phyloP scores from a whole-genome alignment of 768 basidiomycete species.

The Suillus sp. region DNA sequence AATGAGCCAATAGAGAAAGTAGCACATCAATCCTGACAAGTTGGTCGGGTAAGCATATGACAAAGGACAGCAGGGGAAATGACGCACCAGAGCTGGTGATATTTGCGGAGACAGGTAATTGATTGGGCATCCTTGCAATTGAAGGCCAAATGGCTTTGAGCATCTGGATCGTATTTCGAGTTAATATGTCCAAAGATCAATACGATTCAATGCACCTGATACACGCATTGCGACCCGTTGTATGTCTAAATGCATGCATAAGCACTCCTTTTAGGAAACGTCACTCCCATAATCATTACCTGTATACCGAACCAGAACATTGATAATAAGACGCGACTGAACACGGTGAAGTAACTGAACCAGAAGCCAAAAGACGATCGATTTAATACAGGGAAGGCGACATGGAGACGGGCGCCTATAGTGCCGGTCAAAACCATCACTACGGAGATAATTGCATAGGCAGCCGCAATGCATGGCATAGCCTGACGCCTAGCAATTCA shows the following conservation, averaged over 20 bases:
- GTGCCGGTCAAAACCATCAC: conserved; percentile 82
- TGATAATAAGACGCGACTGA: conserved; percentile 73
- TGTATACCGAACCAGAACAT: conserved; percentile 87
- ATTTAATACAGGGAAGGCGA: conserved; percentile 75
- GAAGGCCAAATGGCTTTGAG: conserved; percentile 86
- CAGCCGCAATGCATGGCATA: conserved; percentile 67
- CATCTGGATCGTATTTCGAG: conserved; percentile 42
- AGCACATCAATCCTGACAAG: conserved; percentile 64
- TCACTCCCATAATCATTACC: conserved; percentile 33
- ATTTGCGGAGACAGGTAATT: conserved; percentile 52
- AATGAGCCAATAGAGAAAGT: conserved; percentile 76
- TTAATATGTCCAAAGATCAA: background rate
- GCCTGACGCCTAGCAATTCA: conserved; percentile 59
- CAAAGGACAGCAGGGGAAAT: background rate
- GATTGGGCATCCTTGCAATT: conserved; percentile 63
- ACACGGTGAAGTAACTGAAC: conserved; percentile 84
- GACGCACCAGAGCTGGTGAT: conserved; percentile 63
- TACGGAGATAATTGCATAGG: conserved; percentile 70
- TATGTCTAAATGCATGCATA: conserved; percentile 40
- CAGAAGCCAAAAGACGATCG: conserved; percentile 89
- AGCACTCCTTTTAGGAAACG: background rate
- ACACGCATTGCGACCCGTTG: conserved; percentile 70
- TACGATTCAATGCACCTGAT: conserved; percentile 44
- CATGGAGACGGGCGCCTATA: conserved; percentile 75
- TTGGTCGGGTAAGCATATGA: background rate